Conservation (phyloP, 106 monocot species). For the Dactylorhiza incarnata region DNA sequence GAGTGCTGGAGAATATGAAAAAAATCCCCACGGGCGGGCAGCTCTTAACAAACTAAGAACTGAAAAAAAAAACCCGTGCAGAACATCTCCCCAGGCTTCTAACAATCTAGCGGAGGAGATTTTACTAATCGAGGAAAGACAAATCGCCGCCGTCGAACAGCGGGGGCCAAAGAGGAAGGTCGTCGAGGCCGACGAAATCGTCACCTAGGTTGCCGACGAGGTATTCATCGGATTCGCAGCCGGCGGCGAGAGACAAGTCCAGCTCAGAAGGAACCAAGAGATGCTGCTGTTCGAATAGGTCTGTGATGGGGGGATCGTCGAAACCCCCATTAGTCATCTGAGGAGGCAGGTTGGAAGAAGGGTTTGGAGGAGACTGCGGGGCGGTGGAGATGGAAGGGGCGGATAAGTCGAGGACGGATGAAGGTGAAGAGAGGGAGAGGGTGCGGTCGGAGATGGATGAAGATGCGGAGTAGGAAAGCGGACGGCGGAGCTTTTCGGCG, state of each 20-base stretch:
- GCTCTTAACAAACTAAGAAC: not conserved
- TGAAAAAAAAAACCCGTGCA: not conserved
- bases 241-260: slow-evolving; percentile 1
- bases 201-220: slow-evolving; percentile 20
- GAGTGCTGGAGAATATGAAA: not conserved
- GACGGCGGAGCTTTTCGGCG: slow-evolving; percentile 11
- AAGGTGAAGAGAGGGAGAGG: slow-evolving; percentile 16
- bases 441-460: not conserved
- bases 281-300: slow-evolving; percentile 12
- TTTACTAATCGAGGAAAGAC: not conserved
- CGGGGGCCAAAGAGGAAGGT: slow-evolving; percentile 12
- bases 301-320: not conserved
- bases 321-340: no score
- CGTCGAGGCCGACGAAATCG: slow-evolving; percentile 20
- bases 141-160: slow-evolving; percentile 21
- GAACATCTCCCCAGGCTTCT: not conserved
- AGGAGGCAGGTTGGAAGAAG: not conserved
- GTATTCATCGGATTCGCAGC: not conserved
- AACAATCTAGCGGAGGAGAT: not conserved
- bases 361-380: not conserved
- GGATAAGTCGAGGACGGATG: slow-evolving; percentile 12
- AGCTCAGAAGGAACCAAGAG: not conserved
- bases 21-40: not conserved
- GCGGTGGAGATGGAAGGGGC: not conserved
- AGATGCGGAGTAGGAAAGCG: not conserved